Evolutionary conservation across 2,329 filamentous ascomycete species (phyloP).

Genomic region (Neophaeococcomyces mojaviensis): DNA sequence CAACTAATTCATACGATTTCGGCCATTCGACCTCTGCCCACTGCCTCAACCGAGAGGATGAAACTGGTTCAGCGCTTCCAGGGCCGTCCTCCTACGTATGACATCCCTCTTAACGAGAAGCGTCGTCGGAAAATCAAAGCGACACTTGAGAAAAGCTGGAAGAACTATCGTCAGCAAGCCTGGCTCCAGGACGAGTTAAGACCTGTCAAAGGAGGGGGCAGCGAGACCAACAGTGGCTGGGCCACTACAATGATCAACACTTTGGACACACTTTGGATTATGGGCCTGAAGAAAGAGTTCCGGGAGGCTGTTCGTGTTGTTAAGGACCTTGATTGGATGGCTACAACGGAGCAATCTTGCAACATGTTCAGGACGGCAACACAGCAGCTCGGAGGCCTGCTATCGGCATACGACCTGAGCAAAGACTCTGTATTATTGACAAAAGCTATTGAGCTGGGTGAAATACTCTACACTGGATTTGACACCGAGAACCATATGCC

Average conservation of each 20-base stretch:
- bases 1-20: too few relatives aligned
- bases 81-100: too few relatives aligned
- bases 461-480: conserved; percentile 45
- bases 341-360: conserved; percentile 24
- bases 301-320: conserved; percentile 54
- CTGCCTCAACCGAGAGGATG: too few relatives aligned
- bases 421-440: conserved; percentile 39
- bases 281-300: conserved; percentile 60
- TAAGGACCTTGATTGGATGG: conserved; percentile 47
- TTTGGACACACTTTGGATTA: conserved; percentile 65
- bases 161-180: conserved; percentile 52
- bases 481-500: conserved; percentile 27
- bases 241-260: conserved; percentile 58
- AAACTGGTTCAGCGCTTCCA: too few relatives aligned
- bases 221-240: conserved; percentile 58
- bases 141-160: conserved; percentile 50
- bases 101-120: background rate
- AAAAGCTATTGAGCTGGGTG: conserved; percentile 48
- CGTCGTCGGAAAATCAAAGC: conserved; percentile 41
- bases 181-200: conserved; percentile 58
- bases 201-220: conserved; percentile 46
- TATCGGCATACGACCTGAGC: conserved; percentile 48
- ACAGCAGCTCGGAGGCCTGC: conserved; percentile 46
- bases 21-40: too few relatives aligned
- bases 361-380: conserved; percentile 48